Conservation (phyloP, 805 yeast species). For the Cyberlindnera meyerae region DNA sequence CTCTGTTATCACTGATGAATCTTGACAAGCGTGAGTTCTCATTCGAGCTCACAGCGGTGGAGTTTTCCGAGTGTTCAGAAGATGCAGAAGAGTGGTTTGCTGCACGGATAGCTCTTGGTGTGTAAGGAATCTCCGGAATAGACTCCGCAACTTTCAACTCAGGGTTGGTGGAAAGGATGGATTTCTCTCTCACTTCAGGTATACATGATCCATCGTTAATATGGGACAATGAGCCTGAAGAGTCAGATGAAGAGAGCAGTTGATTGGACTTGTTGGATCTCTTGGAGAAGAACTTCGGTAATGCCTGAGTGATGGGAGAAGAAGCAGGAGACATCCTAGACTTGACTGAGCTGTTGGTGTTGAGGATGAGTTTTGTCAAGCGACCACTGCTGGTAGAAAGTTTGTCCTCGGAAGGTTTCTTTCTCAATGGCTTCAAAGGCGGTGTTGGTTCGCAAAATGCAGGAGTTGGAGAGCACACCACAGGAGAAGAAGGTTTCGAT, state of each 20-base stretch:
- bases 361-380: constrained; percentile 10
- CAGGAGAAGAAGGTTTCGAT: no score
- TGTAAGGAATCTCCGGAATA: constrained; percentile 22
- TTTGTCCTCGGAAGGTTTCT: no score
- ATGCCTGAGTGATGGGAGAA: constrained; percentile 23
- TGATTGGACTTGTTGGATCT: constrained; percentile 9
- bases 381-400: constrained; percentile 4
- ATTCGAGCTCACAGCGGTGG: neutral
- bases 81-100: constrained; percentile 4
- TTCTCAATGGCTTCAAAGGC: neutral
- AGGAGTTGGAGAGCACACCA: neutral
- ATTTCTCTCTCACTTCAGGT: neutral
- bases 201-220: constrained; percentile 26
- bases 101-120: constrained; percentile 18
- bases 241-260: constrained; percentile 18
- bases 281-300: constrained; percentile 21
- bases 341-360: constrained; percentile 5
- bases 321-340: constrained; percentile 14
- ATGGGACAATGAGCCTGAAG: constrained; percentile 21
- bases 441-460: no score
- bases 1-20: constrained; percentile 18
- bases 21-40: constrained; percentile 6
- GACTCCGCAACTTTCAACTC: constrained; percentile 11
- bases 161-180: constrained; percentile 9
- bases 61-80: constrained; percentile 4